Conservation (phyloP, 2,329 filamentous ascomycete species). For the Diplodia scrobiculata region DNA sequence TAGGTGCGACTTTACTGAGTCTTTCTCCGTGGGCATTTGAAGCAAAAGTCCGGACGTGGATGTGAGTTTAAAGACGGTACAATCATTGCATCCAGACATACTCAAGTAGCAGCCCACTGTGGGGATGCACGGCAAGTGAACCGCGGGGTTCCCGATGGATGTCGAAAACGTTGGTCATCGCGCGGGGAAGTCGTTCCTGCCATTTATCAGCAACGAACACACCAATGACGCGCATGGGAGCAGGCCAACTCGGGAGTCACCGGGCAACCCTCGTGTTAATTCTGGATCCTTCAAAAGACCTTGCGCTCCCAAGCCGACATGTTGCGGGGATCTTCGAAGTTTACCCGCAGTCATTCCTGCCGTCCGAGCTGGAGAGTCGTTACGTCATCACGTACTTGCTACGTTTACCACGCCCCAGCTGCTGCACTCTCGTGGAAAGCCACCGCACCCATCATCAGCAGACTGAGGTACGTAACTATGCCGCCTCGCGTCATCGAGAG, state of each 20-base stretch:
- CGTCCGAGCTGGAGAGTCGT: slow-evolving; percentile 6
- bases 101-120: no score
- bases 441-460: background rate
- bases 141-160: background rate
- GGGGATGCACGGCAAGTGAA: no score
- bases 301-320: background rate
- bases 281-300: background rate
- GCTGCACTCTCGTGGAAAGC: background rate
- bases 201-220: slow-evolving; percentile 18
- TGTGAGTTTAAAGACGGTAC: no score
- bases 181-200: slow-evolving; percentile 7
- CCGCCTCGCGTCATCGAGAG: background rate
- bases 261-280: background rate
- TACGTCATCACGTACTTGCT: slow-evolving; percentile 11
- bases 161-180: slow-evolving; percentile 11
- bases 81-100: no score
- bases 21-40: no score
- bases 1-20: no score
- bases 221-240: background rate
- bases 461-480: slow-evolving; percentile 13
- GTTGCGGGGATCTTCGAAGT: background rate
- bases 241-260: background rate
- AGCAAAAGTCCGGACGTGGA: no score
- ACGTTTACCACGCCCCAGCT: background rate
- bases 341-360: background rate